Evolutionary conservation across 768 basidiomycete genomes (phyloP).

Genomic region (Mycena rosella): DNA sequence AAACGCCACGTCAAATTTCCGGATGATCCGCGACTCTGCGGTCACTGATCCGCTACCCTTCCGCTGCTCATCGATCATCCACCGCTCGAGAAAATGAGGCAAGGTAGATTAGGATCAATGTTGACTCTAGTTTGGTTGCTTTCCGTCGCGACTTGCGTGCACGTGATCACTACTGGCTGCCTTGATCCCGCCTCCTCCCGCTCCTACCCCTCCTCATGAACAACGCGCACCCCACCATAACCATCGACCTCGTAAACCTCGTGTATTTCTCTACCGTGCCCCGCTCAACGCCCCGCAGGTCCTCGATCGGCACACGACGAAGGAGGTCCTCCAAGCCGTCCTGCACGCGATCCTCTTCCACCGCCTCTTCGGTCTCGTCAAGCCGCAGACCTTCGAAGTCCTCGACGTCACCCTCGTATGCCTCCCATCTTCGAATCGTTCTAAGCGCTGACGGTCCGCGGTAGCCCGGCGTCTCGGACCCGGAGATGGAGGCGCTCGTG

Average conservation of each 20-base stretch:
- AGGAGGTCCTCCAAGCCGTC: slow-evolving; percentile 80
- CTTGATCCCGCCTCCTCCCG: no score
- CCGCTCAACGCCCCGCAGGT: slow-evolving; percentile 54
- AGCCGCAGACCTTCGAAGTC: slow-evolving; percentile 82
- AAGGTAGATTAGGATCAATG: no score
- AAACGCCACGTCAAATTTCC: no score
- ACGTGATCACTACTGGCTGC: no score
- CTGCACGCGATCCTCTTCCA: slow-evolving; percentile 90
- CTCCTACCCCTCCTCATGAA: slow-evolving; percentile 6
- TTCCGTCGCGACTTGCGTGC: no score
- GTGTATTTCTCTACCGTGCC: background rate
- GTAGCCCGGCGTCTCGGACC: slow-evolving; percentile 84
- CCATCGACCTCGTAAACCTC: slow-evolving; percentile 25
- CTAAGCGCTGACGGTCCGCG: background rate
- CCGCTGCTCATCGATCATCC: no score
- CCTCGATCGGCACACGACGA: slow-evolving; percentile 77
- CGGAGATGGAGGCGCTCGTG: slow-evolving; percentile 77
- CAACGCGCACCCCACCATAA: slow-evolving; percentile 32
- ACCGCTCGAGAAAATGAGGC: no score
- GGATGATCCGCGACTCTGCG: no score
- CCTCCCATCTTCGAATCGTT: background rate
- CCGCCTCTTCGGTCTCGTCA: slow-evolving; percentile 83
- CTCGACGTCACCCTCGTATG: slow-evolving; percentile 88
- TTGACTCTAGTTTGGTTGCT: no score
- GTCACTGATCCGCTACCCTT: no score